Evolutionary conservation across 805 yeast species (phyloP), one percentile per base, ranked within the genome.

Genomic region (Saturnispora hagleri): DNA sequence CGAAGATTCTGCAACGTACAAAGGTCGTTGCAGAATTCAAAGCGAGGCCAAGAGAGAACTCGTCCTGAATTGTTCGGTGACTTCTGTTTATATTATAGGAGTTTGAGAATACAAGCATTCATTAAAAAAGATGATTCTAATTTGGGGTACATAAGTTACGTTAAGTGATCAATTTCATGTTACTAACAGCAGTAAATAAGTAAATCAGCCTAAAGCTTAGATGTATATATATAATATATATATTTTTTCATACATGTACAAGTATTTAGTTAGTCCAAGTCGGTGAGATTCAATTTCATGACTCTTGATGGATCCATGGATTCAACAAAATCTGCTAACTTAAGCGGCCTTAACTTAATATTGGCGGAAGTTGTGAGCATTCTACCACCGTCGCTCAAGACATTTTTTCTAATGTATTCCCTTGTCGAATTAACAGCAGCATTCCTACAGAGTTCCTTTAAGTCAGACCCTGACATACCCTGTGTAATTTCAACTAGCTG

Each of bases 361-460:
- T 70, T 61, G 10, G 66, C 67, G 12, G 69, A 52, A 2, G 57
- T 66, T 20, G 68, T 69, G 18, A 67, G 60, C 31, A 62, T 53
- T 35, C 67, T 68, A 13, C 73, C 68, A 57, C 74, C 71, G 9
- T 38, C 24, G 40, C 38, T 43, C 57, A 67, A 67, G 63, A 75
- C 75, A 63, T 86, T 85, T 51, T 69, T 68, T 43, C 68, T 58
- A 53, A 91, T 87, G 64, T 79, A 88, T 66, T 93, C 97, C 59
- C 96, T 76, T 62, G 91, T 89, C 0, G 97, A 86, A 58, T 76
- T 77, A 73, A 90, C 78, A 1, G 96, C 97, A 0, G 99, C 99
- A 61, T 88, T 95, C 51, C 99, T 79, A 63, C 97, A 89, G 47
- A 87, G 69, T 63, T 93, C 99, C 61, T 86, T 84, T 63, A 93